Evolutionary conservation across 2,329 filamentous ascomycete species (phyloP), one percentile per base, ranked within the genome.

Genomic region (Claviceps spartinae): DNA sequence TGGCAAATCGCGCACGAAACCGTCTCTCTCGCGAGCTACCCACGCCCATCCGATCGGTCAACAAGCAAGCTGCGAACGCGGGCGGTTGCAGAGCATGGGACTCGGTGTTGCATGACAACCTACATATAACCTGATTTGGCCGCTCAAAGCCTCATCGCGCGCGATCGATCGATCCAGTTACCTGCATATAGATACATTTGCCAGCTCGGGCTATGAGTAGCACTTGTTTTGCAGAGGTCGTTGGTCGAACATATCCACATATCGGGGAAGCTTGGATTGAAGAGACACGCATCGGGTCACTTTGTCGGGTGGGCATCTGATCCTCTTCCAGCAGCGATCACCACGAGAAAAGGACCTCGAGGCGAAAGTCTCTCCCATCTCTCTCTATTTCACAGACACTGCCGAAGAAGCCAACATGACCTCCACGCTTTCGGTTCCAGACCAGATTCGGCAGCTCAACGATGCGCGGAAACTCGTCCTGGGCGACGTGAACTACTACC

Each of bases 401-500:
- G 30, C 43, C 49, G 53, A 57, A 9, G 18, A 55, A 61, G 68
- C 64, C 66, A 81, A 83, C 76, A 53, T 56, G 46, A 75, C 78
- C 59, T 68, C 74, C 54, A 62, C 73, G 24, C 72, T 80, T 52
- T 78, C 80, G 36, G 77, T 88, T 55, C 74, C 78, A 63, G 83
- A 89, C 63, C 88, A 91, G 69, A 80, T 97, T 62, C 79, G 81
- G 61, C 90, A 96, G 74, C 83, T 98, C 60, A 83, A 94, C 66
- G 84, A 86, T 61, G 93, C 93, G 57, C 88, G 93, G 63, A 87
- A 87, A 65, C 84, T 97, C 56, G 90, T 94, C 51, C 78, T 97
- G 54, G 81, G 80, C 60, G 90, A 97, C 69, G 78, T 90, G 57
- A 82, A 82, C 63, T 88, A 94, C 71, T 98, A 97, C 68, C 83